Evolutionary conservation across 208 protist genomes (phyloP).

Genomic region (Leishmania tarentolae): DNA sequence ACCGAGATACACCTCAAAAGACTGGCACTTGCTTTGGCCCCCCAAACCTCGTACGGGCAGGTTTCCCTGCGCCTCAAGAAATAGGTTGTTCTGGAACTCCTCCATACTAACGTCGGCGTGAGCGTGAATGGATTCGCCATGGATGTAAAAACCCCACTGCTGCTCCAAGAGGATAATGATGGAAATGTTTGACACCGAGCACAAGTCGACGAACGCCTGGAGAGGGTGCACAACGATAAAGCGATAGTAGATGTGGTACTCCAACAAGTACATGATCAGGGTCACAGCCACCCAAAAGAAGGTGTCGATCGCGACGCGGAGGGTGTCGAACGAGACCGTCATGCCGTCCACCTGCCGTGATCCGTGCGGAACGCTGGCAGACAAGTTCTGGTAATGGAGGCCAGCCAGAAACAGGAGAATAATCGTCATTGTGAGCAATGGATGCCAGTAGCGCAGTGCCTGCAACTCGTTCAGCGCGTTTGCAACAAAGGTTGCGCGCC

Average conservation of each 20-base stretch:
- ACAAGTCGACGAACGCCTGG: conserved; percentile 88
- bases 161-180: conserved; percentile 85
- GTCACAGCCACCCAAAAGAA: conserved; percentile 79
- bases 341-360: conserved; percentile 29
- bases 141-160: conserved; percentile 90
- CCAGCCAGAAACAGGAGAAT: conserved; percentile 74
- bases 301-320: conserved; percentile 75
- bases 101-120: conserved; percentile 90
- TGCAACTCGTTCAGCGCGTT: conserved; percentile 88
- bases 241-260: conserved; percentile 86
- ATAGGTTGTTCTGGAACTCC: conserved; percentile 86
- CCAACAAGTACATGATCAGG: conserved; percentile 68
- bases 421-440: conserved; percentile 72
- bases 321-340: conserved; percentile 38
- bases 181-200: conserved; percentile 91
- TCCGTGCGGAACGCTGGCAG: conserved; percentile 45
- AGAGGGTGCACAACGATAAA: conserved; percentile 85
- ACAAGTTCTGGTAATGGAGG: conserved; percentile 52
- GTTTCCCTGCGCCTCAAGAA: conserved; percentile 80
- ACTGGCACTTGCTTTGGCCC: conserved; percentile 78
- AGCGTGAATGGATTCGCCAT: conserved; percentile 89
- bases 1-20: conserved; percentile 83
- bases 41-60: conserved; percentile 81
- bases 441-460: conserved; percentile 68
- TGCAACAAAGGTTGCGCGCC: conserved; percentile 81